Base-by-base conservation (phyloP, 306 rosid genomes). In the Medicago truncatula region DNA sequence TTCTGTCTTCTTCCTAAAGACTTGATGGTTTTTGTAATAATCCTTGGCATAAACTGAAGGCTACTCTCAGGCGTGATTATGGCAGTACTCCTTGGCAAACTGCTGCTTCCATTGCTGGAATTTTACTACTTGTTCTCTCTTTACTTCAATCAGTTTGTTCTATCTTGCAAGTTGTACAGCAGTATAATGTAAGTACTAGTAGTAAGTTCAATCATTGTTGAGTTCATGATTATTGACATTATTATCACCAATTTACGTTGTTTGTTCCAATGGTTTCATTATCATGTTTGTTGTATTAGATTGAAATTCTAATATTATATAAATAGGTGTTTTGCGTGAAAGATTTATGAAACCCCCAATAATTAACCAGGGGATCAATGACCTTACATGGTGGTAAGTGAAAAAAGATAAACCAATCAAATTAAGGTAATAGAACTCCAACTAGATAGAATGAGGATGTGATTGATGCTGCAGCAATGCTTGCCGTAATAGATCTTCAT, bases 11-110 rank as follows among this genome's bases (percentile, higher is more conserved):
- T 21, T 21, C 1, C 13, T 14, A 8, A 38, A 38, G 4, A 2
- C 7, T 4, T 73, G 47, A 23, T 25, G 40, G 40, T 20, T 25
- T 16, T 25, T 15, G 69, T 11, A 23, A 43, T n/a, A 6, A 13
- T 62, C 39, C 46, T 44, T 14, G 14, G 34, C 60, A 16, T 21
- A 21, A 39, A 60, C 17, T 72, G 23, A 21, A 21, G 23, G 23
- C 23, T 2, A 21, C 23, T 21, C 23, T 21, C 23, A 21, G 23
- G 23, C 60, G n/a, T 12, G 84, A 83, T 65, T 83, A 71, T 69
- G 15, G 34, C 34, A 28, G 3, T 28, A 28, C 4, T 28, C 34
- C 34, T 28, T 28, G 34, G 34, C 34, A 28, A 28, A 28, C 34
- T 28, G 34, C 34, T 28, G 34, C 34, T 28, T 28, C 34, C 34